These are phyloP conservation scores for Rusavskia elegans DNA, from an alignment of 495 filamentous ascomycete genomes.

Conservation along the genomic window DNA sequence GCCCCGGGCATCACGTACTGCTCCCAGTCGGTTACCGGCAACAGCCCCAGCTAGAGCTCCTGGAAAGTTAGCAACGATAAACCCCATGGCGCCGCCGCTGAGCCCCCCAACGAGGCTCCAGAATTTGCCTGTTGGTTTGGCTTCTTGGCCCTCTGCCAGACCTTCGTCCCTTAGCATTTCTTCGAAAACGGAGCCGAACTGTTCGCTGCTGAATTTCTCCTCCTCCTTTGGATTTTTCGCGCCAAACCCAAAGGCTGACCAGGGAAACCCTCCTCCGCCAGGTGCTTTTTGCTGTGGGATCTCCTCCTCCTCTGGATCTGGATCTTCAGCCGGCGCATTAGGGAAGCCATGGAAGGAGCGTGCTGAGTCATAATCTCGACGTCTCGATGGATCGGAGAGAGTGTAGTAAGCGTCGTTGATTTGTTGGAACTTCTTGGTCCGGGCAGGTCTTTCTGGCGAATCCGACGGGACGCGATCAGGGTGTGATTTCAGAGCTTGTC, in stretches of 20 bases:
- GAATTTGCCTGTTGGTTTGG: constrained; percentile 51
- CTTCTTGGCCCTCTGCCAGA: constrained; percentile 43
- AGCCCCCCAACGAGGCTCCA: constrained; percentile 77
- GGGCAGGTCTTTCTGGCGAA: constrained; percentile 64
- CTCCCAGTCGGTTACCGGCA: constrained; percentile 79
- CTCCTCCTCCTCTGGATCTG: constrained; percentile 42
- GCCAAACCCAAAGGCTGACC: constrained; percentile 46
- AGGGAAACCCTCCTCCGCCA: constrained; percentile 36
- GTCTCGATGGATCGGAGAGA: constrained; percentile 61
- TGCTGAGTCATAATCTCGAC: constrained; percentile 77
- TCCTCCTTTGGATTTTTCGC: constrained; percentile 26
- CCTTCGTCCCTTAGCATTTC: constrained; percentile 96
- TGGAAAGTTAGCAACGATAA: constrained; percentile 84
- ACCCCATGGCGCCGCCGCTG: constrained; percentile 81
- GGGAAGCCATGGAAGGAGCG: constrained; percentile 33
- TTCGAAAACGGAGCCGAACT: constrained; percentile 88
- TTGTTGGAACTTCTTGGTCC: constrained; percentile 84
- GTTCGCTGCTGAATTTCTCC: constrained; percentile 46
- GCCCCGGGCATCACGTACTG: constrained; percentile 72
- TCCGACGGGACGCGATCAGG: constrained; percentile 79
- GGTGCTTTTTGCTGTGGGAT: constrained; percentile 26
- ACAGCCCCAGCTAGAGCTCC: constrained; percentile 82
- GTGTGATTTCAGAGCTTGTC: constrained; percentile 85
- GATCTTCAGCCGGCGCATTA: constrained; percentile 24
- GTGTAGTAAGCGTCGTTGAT: constrained; percentile 98